Percentiles rank a stretch among this genome's conserved stretches.
Conservation (phyloP, 225 moss, liverwort and hornwort genomes). For the Rhytidiadelphus loreus region DNA sequence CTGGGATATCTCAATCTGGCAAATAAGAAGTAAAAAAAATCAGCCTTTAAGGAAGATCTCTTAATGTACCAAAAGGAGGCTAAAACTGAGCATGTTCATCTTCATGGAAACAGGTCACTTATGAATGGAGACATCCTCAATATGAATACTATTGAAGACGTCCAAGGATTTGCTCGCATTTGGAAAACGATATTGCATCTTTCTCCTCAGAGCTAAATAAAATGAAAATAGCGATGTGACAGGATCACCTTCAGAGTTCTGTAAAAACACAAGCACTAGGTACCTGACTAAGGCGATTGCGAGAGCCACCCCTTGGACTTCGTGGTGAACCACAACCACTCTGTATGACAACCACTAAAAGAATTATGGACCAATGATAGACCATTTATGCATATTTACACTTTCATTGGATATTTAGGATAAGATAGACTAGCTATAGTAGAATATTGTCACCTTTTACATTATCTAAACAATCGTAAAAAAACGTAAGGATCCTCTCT, state of each 20-base stretch:
- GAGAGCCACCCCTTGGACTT: slow-evolving; percentile 21
- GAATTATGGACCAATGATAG: background rate
- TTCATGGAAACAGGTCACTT: background rate
- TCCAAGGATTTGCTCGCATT: background rate
- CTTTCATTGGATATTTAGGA: background rate
- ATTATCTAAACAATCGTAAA: background rate
- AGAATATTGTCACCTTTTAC: background rate
- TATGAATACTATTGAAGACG: background rate
- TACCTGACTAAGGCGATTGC: slow-evolving; percentile 38
- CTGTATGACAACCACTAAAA: slow-evolving; percentile 11
- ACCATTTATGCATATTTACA: background rate
- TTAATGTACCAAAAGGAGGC: background rate
- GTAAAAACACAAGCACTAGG: background rate
- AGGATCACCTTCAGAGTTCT: background rate
- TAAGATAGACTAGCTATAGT: background rate
- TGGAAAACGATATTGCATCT: background rate
- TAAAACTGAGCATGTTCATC: background rate
- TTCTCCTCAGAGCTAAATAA: background rate
- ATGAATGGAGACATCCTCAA: background rate
- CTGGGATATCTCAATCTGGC: background rate
- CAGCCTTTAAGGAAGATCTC: background rate
- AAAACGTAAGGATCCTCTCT: background rate
- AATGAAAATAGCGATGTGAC: background rate
- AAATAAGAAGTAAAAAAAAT: background rate
- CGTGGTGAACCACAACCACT: slow-evolving; percentile 22